Conservation (phyloP, 768 basidiomycete species). For the Suillus alpinus region DNA sequence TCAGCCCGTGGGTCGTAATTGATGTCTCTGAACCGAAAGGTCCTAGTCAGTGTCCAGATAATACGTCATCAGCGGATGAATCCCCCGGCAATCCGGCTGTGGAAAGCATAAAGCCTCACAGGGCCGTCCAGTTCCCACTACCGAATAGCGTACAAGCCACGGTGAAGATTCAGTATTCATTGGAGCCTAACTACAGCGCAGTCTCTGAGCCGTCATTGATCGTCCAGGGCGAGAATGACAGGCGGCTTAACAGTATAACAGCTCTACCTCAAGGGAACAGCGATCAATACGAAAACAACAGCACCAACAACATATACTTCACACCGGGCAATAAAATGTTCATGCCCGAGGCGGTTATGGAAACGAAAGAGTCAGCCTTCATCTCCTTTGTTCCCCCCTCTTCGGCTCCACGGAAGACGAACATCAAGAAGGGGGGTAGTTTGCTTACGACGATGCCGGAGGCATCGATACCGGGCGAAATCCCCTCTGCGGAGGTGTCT, state of each 20-base stretch:
- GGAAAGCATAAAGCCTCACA: neutral
- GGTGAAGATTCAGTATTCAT: neutral
- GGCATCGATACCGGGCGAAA: neutral
- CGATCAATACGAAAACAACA: neutral
- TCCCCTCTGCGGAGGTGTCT: neutral
- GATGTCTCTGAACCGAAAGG: neutral
- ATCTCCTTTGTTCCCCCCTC: neutral
- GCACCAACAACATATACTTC: neutral
- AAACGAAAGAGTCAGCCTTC: neutral
- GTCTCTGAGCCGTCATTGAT: neutral
- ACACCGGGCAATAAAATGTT: neutral
- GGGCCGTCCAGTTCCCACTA: neutral
- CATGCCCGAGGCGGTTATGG: constrained; percentile 1
- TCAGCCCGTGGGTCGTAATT: neutral
- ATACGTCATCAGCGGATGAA: neutral
- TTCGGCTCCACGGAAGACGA: neutral
- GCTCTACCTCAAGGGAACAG: neutral
- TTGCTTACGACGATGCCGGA: neutral
- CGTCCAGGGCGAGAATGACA: neutral
- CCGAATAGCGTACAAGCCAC: too few species aligned
- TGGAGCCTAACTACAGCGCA: neutral
- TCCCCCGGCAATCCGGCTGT: neutral
- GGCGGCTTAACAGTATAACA: neutral
- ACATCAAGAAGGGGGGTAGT: neutral
- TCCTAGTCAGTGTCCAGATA: neutral